Evolutionary conservation across 2,329 filamentous ascomycete species (phyloP).

Genomic region (Colletotrichum sp.): DNA sequence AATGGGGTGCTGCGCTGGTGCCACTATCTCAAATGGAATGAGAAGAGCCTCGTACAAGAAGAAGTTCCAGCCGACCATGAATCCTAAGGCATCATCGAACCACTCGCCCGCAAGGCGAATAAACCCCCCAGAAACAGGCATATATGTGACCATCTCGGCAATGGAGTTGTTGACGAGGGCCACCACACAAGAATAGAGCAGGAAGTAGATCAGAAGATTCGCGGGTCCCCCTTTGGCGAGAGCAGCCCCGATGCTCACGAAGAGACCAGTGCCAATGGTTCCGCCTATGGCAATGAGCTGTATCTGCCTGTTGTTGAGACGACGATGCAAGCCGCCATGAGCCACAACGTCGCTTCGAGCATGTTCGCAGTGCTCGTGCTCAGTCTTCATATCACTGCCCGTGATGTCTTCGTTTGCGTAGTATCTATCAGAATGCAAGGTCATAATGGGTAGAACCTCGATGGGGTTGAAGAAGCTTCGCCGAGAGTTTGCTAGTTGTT

Average conservation of each 20-base stretch:
- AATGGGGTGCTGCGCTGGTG: too few species aligned
- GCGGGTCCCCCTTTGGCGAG: slow-evolving; percentile 13
- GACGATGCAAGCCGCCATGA: slow-evolving; percentile 37
- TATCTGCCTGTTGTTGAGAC: slow-evolving; percentile 36
- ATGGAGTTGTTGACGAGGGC: slow-evolving; percentile 44
- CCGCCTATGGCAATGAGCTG: slow-evolving; percentile 53
- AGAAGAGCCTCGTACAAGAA: slow-evolving; percentile 57
- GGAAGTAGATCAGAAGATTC: slow-evolving; percentile 9
- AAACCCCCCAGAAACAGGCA: slow-evolving; percentile 19
- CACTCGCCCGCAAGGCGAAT: slow-evolving; percentile 33
- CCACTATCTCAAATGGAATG: slow-evolving; percentile 33
- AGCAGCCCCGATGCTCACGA: slow-evolving; percentile 50
- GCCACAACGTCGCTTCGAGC: not conserved
- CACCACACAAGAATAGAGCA: slow-evolving; percentile 29
- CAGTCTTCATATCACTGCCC: not conserved
- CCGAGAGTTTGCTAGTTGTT: not conserved
- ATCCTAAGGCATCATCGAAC: slow-evolving; percentile 60
- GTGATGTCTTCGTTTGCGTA: not conserved
- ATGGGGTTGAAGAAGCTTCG: not conserved
- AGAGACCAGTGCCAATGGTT: slow-evolving; percentile 52
- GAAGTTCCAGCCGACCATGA: slow-evolving; percentile 63
- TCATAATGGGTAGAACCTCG: not conserved
- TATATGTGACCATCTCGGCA: slow-evolving; percentile 38
- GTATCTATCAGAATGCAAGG: not conserved
- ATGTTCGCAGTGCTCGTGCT: not conserved